Evolutionary conservation across 2,329 filamentous ascomycete genomes (phyloP).

Genomic region (Botryotinia calthae): DNA sequence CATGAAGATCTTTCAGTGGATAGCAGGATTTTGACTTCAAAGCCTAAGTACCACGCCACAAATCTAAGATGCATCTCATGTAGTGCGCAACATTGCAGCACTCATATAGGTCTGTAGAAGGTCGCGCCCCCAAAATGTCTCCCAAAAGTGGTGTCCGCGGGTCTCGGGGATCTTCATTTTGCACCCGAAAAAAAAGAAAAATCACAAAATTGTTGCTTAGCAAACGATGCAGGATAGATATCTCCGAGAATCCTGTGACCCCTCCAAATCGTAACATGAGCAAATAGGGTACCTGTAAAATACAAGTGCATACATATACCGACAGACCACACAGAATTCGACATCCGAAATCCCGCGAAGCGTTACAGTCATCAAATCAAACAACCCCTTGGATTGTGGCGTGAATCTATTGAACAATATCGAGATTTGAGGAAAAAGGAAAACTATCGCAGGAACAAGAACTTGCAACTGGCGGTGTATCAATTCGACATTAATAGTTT

Average conservation of each 20-base stretch:
- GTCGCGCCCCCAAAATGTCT: slow-evolving; percentile 3
- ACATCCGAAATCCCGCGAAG: slow-evolving; percentile 10
- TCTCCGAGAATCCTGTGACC: background rate
- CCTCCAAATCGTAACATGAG: background rate
- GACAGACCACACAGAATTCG: slow-evolving; percentile 11
- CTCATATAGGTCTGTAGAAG: slow-evolving; percentile 2
- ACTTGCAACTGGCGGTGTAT: slow-evolving; percentile 18
- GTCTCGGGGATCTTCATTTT: background rate
- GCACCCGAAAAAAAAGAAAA: background rate
- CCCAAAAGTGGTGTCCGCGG: slow-evolving; percentile 10
- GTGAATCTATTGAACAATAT: background rate
- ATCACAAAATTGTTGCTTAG: background rate
- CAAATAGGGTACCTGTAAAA: background rate
- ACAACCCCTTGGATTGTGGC: slow-evolving; percentile 6
- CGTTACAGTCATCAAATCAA: background rate
- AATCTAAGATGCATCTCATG: slow-evolving; percentile 11
- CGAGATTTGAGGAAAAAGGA: slow-evolving; percentile 5
- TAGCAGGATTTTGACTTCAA: slow-evolving; percentile 6
- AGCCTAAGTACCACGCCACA: slow-evolving; percentile 21
- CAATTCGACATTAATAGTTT: background rate
- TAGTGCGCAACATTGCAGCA: background rate
- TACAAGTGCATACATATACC: background rate
- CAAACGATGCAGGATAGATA: background rate
- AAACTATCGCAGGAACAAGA: background rate
- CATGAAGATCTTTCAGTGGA: slow-evolving; percentile 13